A percentile compares a stretch with the other conserved stretches of the same genome.
Conservation (phyloP, 176 grass and related monocot species). For the Oryza glaberrima region DNA sequence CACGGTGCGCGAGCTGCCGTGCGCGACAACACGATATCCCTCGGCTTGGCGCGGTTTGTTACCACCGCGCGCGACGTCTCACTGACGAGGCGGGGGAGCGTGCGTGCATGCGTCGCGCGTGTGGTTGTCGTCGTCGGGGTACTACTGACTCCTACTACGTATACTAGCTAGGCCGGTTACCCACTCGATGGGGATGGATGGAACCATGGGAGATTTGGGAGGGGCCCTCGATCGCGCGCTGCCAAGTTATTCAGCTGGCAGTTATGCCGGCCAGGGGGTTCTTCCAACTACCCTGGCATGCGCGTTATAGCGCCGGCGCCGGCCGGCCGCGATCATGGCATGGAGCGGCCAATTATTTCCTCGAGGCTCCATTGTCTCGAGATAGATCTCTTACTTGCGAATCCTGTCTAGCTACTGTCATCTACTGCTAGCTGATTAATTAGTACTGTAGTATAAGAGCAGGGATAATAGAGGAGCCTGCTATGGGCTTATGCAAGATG, state of each 20-base stretch:
- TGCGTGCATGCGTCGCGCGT: too few species aligned
- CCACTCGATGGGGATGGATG: background rate
- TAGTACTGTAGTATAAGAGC: background rate
- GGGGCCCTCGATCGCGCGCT: background rate
- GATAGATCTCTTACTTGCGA: background rate
- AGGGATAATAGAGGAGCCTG: too few species aligned
- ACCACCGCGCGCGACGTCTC: background rate
- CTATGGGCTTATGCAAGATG: too few species aligned
- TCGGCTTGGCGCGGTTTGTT: background rate
- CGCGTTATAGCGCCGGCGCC: slow-evolving; percentile 44
- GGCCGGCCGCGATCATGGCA: background rate
- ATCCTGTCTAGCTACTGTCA: background rate
- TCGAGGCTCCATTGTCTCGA: background rate
- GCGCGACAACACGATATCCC: background rate
- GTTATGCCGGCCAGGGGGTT: background rate
- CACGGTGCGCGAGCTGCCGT: background rate
- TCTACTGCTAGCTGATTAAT: background rate
- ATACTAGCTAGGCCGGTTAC: background rate
- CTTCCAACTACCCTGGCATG: slow-evolving; percentile 38
- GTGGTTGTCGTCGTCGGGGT: background rate
- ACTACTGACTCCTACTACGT: background rate
- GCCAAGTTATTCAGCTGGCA: slow-evolving; percentile 27
- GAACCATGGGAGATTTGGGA: background rate
- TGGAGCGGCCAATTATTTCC: slow-evolving; percentile 37
- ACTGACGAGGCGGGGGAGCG: too few species aligned